Percentiles rank a stretch among this genome's conserved stretches.
phyloP scores from a whole-genome alignment of 208 protist genomes.

The Crithidia expoeki region DNA sequence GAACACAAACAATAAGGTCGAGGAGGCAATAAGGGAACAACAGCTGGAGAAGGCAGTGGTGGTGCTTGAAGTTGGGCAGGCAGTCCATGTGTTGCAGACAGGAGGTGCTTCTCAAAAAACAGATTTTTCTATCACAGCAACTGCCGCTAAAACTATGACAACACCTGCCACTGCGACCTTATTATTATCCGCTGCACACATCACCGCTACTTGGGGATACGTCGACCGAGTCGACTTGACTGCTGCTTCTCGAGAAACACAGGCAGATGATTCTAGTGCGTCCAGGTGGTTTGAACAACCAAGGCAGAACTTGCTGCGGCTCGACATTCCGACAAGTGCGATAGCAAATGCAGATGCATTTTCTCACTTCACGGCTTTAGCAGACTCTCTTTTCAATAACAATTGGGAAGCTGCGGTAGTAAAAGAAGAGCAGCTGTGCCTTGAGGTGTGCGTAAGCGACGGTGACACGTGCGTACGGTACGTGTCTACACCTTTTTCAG shows the following conservation, averaged over 20 bases:
- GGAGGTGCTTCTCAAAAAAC: background rate
- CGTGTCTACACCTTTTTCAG: constrained; percentile 16
- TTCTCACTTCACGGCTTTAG: too few relatives aligned
- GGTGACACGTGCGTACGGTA: constrained; percentile 1
- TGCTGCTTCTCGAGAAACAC: background rate
- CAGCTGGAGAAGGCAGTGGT: background rate
- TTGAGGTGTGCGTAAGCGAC: constrained; percentile 21
- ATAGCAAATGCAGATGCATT: background rate
- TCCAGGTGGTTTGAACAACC: background rate
- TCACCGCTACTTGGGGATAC: background rate
- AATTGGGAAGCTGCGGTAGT: background rate
- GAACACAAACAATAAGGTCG: background rate
- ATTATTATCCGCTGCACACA: background rate
- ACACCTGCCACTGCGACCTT: background rate
- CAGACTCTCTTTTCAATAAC: background rate
- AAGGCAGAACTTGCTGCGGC: background rate
- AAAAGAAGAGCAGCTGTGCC: constrained; percentile 9
- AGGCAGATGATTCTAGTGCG: background rate
- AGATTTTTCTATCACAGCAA: background rate
- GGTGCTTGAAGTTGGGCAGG: constrained; percentile 6
- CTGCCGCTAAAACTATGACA: background rate
- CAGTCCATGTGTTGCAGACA: constrained; percentile 7
- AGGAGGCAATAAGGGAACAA: background rate
- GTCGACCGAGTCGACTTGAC: background rate
- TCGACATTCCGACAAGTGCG: background rate